Evolutionary conservation across 441 rosid genomes (phyloP), one percentile per base, ranked within the genome.

Genomic region (Adansonia grandidieri): DNA sequence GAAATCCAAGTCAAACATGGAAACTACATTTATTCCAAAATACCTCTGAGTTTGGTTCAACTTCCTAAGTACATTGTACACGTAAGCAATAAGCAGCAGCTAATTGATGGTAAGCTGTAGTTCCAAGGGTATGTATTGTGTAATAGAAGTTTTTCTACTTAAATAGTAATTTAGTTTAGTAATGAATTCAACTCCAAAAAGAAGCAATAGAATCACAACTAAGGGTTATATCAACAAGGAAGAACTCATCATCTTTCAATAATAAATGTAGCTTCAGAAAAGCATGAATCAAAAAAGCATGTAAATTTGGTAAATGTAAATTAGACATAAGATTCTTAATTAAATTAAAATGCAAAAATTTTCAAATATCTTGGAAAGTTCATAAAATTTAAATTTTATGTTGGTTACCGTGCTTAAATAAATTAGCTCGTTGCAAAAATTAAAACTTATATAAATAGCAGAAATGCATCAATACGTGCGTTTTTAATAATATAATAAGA

Each of bases 11-110:
- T 77, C 62, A 58, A 73, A 42, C 77, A 57, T 42, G 67, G 76
- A 79, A 76, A 84, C 84, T 80, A n/a, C n/a, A 63, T 83, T 63
- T 77, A 80, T 70, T 40, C 73, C 78, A 75, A 24, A 78, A 75
- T 82, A 96, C 99, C 99, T 93, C 87, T 57, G 98, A 93, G 79
- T 82, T 86, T 74, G 98, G 96, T 72, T 91, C 98, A 74, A 80
- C 87, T 85, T 96, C 99, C 66, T 89, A 91, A 66, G 77, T 78
- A 79, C 94, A 89, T 10, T 94, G 84, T 64, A 96, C 99, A 76
- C 90, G 93, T 83, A 94, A 82, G 82, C 89, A 87, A 86, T 93
- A 86, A 48, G 94, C 93, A 76, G 87, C 83, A 77, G 98, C 94
- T 84, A 93, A 84, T 62, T 84, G 87, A 82, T 86, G 88, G 74